phyloP scores from a whole-genome alignment of 176 grass and related monocot genomes.

The Cymbopogon citratus region DNA sequence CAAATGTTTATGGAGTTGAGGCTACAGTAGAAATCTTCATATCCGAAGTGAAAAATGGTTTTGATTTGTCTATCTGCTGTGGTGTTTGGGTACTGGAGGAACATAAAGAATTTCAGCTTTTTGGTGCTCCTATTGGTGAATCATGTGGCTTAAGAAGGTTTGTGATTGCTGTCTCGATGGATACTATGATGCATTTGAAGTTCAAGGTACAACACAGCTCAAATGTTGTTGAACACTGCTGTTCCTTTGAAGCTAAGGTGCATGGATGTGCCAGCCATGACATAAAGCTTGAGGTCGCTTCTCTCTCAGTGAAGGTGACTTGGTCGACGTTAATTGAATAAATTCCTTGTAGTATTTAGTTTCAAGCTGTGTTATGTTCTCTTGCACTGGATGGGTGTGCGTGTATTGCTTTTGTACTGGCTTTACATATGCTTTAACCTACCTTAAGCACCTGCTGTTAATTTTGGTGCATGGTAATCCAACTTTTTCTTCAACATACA shows the following conservation, averaged over 20 bases:
- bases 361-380: too few relatives aligned
- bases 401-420: too few relatives aligned
- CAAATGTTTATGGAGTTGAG: background rate
- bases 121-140: background rate
- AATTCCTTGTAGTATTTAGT: too few relatives aligned
- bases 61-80: background rate
- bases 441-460: too few relatives aligned
- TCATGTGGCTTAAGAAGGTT: background rate
- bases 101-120: background rate
- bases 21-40: background rate
- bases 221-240: background rate
- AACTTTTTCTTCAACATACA: too few relatives aligned
- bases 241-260: background rate
- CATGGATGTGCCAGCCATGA: background rate
- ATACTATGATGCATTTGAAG: background rate
- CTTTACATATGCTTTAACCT: too few relatives aligned
- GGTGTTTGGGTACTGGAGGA: background rate
- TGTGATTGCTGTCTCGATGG: background rate
- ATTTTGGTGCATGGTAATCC: too few relatives aligned
- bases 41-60: background rate
- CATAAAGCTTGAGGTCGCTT: background rate
- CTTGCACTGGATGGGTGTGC: too few relatives aligned
- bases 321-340: background rate
- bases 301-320: background rate
- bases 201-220: background rate